Percentiles rank a stretch among this genome's conserved stretches.
phyloP scores from a whole-genome alignment of 768 basidiomycete species.

The Kwoniella pini region DNA sequence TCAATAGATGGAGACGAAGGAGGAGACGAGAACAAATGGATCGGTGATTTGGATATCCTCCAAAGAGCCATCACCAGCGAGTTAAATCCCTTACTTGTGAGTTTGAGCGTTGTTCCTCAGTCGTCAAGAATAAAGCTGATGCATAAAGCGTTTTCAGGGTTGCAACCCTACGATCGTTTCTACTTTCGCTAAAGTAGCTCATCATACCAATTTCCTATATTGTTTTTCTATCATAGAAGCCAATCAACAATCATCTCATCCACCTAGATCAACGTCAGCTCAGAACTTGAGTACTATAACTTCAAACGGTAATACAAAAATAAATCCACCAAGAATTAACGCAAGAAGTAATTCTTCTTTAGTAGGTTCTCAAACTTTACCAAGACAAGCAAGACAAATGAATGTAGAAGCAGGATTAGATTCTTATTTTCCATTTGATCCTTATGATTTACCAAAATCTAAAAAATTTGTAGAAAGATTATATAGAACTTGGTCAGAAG shows the following conservation, averaged over 20 bases:
- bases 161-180: constrained; percentile 87
- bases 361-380: constrained; percentile 22
- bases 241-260: constrained; percentile 70
- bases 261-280: constrained; percentile 33
- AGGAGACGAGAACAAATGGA: constrained; percentile 68
- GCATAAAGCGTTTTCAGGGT: constrained; percentile 59
- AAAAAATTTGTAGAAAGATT: constrained; percentile 73
- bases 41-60: constrained; percentile 72
- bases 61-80: constrained; percentile 77
- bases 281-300: neutral
- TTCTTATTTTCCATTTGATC: constrained; percentile 97
- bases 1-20: constrained; percentile 18
- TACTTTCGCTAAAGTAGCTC: constrained; percentile 92
- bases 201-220: constrained; percentile 86
- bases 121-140: constrained; percentile 1
- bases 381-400: constrained; percentile 42
- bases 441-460: constrained; percentile 84
- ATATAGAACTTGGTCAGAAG: constrained; percentile 86
- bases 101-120: constrained; percentile 21
- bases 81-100: constrained; percentile 85
- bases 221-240: constrained; percentile 88
- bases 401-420: constrained; percentile 69
- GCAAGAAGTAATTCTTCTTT: constrained; percentile 14
- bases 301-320: neutral
- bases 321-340: neutral